These are phyloP conservation scores for Schizonepeta tenuifolia DNA, from an alignment of 257 asterid genomes.

Conservation along the genomic window DNA sequence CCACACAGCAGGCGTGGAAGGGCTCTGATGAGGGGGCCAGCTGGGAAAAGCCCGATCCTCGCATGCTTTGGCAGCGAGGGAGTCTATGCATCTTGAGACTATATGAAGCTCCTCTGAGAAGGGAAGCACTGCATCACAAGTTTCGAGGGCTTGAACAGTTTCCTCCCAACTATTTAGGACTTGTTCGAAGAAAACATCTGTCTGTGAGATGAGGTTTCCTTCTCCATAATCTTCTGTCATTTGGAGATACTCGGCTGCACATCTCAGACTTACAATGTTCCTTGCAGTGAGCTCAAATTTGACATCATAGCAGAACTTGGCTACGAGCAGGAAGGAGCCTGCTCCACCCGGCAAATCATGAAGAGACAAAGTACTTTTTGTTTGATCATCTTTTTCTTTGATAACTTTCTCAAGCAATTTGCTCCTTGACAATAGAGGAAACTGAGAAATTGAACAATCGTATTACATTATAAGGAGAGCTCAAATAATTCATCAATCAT, in stretches of 20 bases:
- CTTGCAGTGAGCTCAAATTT: conserved; percentile 47
- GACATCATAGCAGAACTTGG: conserved; percentile 58
- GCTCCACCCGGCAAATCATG: conserved; percentile 57
- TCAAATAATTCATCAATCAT: background rate
- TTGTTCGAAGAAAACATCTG: conserved; percentile 41
- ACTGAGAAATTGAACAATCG: conserved; percentile 29
- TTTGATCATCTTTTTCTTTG: conserved; percentile 31
- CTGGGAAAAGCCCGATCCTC: conserved; percentile 36
- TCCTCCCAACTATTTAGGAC: conserved; percentile 49
- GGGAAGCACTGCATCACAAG: conserved; percentile 50
- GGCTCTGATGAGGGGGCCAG: conserved; percentile 34
- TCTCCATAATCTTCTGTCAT: conserved; percentile 56
- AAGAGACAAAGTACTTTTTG: conserved; percentile 35
- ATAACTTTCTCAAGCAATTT: conserved; percentile 41
- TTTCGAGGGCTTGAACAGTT: conserved; percentile 49
- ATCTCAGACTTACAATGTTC: conserved; percentile 46
- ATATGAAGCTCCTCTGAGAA: conserved; percentile 51
- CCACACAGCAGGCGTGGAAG: conserved; percentile 31
- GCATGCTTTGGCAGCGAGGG: conserved; percentile 47
- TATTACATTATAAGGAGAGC: too few relatives aligned
- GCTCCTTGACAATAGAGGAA: conserved; percentile 58
- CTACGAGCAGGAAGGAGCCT: conserved; percentile 43
- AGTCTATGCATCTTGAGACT: conserved; percentile 52
- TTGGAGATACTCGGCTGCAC: conserved; percentile 58
- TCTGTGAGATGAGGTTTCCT: conserved; percentile 51